Percentiles rank a stretch among this genome's conserved stretches.
Conservation (phyloP, 768 basidiomycete species). For the Gyrodon lividus region DNA sequence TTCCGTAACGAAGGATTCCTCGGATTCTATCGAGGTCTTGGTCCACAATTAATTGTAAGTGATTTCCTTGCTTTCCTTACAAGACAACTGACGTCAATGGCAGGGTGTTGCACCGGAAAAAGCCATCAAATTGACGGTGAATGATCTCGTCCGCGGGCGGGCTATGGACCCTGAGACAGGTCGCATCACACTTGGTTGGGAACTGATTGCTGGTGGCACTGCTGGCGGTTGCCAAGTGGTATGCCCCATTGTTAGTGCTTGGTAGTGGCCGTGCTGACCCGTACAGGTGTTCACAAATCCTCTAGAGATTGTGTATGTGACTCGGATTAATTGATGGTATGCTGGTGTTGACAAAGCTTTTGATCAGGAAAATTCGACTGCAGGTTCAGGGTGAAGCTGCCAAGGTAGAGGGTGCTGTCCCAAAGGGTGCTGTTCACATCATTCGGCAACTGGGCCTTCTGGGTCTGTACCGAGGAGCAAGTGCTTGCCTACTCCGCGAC, state of each 20-base stretch:
- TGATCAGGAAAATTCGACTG: constrained; percentile 80
- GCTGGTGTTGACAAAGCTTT: background rate
- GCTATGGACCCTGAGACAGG: constrained; percentile 96
- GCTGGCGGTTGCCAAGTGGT: constrained; percentile 99
- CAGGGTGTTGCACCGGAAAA: constrained; percentile 96
- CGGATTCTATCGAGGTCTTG: constrained; percentile 97
- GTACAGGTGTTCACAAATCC: constrained; percentile 93
- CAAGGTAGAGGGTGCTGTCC: constrained; percentile 74
- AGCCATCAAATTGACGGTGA: constrained; percentile 97
- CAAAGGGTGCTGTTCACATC: constrained; percentile 89
- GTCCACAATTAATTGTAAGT: constrained; percentile 87
- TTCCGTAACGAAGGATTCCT: constrained; percentile 89
- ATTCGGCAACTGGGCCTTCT: constrained; percentile 88
- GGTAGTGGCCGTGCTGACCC: constrained; percentile 15
- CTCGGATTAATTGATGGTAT: background rate
- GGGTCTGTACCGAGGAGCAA: constrained; percentile 91
- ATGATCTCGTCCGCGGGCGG: constrained; percentile 81
- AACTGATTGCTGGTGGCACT: constrained; percentile 85
- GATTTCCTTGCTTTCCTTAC: background rate
- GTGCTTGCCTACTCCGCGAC: constrained; percentile 90
- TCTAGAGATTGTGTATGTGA: constrained; percentile 84
- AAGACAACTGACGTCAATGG: constrained; percentile 9
- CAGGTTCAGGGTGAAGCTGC: constrained; percentile 97
- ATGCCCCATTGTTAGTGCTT: constrained; percentile 34
- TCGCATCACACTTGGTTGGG: constrained; percentile 88